A percentile compares a stretch with the other conserved stretches of the same genome.
Conservation (phyloP, 805 yeast genomes). For the Sugiyamaella boreocaroliniensis region DNA sequence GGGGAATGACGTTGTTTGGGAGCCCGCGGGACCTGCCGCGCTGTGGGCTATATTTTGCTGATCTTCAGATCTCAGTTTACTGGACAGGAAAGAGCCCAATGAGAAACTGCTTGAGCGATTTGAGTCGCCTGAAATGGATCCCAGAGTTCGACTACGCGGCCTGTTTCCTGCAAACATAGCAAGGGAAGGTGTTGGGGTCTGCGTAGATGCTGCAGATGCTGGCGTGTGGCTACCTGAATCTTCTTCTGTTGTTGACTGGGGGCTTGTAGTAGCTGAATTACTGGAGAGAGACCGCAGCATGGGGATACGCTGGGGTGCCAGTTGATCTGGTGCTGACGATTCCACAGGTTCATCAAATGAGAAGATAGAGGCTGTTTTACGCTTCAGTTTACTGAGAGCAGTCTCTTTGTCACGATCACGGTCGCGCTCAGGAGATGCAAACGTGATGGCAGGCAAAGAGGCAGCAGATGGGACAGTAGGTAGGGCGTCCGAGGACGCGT, state of each 20-base stretch:
- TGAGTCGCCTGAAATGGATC: conserved; percentile 12
- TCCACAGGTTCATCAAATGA: not conserved
- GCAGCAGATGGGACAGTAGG: not conserved
- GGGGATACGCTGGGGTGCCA: not conserved
- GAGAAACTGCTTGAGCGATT: conserved; percentile 5
- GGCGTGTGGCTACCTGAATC: not conserved
- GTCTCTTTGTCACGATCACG: not conserved
- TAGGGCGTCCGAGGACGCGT: not conserved
- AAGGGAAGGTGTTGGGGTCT: not conserved
- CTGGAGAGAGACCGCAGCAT: conserved; percentile 1
- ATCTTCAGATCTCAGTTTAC: conserved; percentile 7
- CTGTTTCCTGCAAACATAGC: conserved; percentile 4
- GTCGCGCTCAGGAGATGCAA: not conserved
- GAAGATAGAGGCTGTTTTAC: not conserved
- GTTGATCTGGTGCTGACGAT: not conserved
- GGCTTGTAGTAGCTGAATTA: not conserved
- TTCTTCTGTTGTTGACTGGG: not conserved
- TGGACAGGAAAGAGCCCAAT: conserved; percentile 13
- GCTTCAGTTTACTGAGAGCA: not conserved
- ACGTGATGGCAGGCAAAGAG: not conserved
- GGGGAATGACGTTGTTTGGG: not conserved
- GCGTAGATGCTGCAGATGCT: not conserved
- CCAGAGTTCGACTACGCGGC: conserved; percentile 18
- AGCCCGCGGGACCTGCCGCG: not conserved
- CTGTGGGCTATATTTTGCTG: not conserved